phyloP scores from a whole-genome alignment of 2,329 filamentous ascomycete species.

The Colletotrichum melonis region DNA sequence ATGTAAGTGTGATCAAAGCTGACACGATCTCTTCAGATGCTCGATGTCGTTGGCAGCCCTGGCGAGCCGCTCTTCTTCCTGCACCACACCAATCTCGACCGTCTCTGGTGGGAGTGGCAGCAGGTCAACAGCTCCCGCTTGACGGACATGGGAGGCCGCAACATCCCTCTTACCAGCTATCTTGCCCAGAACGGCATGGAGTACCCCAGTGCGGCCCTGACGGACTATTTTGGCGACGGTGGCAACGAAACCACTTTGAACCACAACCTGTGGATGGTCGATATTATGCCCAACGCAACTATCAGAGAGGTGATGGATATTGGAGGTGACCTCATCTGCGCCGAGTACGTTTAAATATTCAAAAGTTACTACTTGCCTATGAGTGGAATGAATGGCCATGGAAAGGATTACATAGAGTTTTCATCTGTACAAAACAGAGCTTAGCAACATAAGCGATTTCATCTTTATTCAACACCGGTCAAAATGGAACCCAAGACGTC shows the following conservation, averaged over 20 bases:
- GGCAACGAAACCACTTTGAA: constrained; percentile 39
- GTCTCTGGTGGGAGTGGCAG: constrained; percentile 32
- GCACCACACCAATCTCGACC: constrained; percentile 29
- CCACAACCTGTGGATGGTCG: constrained; percentile 43
- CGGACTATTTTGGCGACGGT: constrained; percentile 32
- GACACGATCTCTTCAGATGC: constrained; percentile 5
- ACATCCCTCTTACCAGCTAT: constrained; percentile 18
- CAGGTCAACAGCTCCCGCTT: constrained; percentile 21
- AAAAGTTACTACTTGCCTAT: no score
- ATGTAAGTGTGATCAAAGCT: no score
- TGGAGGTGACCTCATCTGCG: constrained; percentile 38
- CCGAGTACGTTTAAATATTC: constrained; percentile 39
- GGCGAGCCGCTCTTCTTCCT: constrained; percentile 30
- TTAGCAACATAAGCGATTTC: not conserved
- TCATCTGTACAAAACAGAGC: not conserved
- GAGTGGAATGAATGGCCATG: no score
- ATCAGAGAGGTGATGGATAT: constrained; percentile 46
- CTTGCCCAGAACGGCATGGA: constrained; percentile 22
- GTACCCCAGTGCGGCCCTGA: not conserved
- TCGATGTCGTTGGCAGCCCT: constrained; percentile 25
- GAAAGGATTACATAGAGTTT: not conserved
- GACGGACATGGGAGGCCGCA: constrained; percentile 15
- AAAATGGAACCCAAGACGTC: not conserved
- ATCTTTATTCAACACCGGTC: not conserved
- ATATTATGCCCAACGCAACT: constrained; percentile 38